These are phyloP conservation scores for Rostrohypoxylon terebratum DNA, from an alignment of 495 filamentous ascomycete species.

Conservation along the genomic window DNA sequence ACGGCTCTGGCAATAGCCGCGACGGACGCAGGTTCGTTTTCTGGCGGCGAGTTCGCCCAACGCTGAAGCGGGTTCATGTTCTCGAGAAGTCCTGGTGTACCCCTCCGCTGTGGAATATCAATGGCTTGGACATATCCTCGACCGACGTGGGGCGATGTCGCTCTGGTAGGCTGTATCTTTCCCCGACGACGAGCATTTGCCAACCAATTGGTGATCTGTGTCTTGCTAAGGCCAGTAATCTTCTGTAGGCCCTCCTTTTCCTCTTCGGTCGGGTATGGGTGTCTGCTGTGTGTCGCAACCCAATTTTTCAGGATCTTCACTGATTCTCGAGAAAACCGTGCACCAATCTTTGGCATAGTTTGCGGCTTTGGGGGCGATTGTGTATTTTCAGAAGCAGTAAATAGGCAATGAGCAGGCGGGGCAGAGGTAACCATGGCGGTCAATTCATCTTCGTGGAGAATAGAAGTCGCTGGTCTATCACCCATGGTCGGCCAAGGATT, in stretches of 20 bases:
- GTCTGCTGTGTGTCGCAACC: slow-evolving; percentile 76
- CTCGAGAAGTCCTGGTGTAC: slow-evolving; percentile 63
- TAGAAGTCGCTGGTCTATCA: slow-evolving; percentile 56
- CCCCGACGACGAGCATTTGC: slow-evolving; percentile 84
- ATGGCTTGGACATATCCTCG: slow-evolving; percentile 67
- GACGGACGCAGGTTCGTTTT: slow-evolving; percentile 85
- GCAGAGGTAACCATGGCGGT: slow-evolving; percentile 53
- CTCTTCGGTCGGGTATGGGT: slow-evolving; percentile 84
- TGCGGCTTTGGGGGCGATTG: slow-evolving; percentile 39
- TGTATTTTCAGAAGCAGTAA: slow-evolving; percentile 53
- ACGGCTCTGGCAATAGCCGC: slow-evolving; percentile 83
- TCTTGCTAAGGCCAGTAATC: slow-evolving; percentile 77
- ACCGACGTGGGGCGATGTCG: slow-evolving; percentile 67
- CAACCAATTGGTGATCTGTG: slow-evolving; percentile 87
- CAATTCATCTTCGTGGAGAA: slow-evolving; percentile 62
- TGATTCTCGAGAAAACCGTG: slow-evolving; percentile 77
- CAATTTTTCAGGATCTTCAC: slow-evolving; percentile 81
- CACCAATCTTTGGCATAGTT: slow-evolving; percentile 60
- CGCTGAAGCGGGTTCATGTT: slow-evolving; percentile 84
- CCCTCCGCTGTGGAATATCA: slow-evolving; percentile 70
- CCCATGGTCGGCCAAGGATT: slow-evolving; percentile 61
- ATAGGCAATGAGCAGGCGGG: slow-evolving; percentile 65
- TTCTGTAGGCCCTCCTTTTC: slow-evolving; percentile 80
- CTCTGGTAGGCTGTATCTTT: slow-evolving; percentile 72
- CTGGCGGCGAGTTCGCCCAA: slow-evolving; percentile 87